Evolutionary conservation across 192 early-diverging fungal species (phyloP), one percentile per base, ranked within the genome.

Genomic region (Mortierella claussenii): DNA sequence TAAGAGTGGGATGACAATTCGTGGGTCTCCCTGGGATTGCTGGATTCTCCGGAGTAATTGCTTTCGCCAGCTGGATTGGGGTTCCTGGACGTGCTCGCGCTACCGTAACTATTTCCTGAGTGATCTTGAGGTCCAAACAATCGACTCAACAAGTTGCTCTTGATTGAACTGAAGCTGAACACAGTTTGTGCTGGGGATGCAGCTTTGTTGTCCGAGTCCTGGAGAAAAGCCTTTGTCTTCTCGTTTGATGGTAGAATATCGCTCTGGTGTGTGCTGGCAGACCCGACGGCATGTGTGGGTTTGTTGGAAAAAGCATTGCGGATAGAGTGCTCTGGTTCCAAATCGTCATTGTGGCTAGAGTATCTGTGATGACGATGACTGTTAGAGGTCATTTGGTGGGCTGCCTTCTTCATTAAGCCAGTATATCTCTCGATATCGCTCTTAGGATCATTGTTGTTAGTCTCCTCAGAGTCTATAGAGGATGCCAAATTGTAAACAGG

Each of bases 81-180:
- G n/a, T n/a, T n/a, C n/a, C n/a, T n/a, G n/a, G n/a, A n/a, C n/a
- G n/a, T n/a, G n/a, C n/a, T n/a, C n/a, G n/a, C n/a, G n/a, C n/a
- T n/a, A n/a, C n/a, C n/a, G n/a, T n/a, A n/a, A n/a, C n/a, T n/a
- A n/a, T n/a, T n/a, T n/a, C n/a, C n/a, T n/a, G n/a, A n/a, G n/a
- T n/a, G n/a, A n/a, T n/a, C n/a, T n/a, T n/a, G n/a, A n/a, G 71
- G 61, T 20, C 64, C 52, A 49, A 66, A 76, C 20, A 76, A 51
- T 8, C 64, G 71, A 36, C 51, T 60, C n/a, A 76, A n/a, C 23
- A 76, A 21, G 42, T 37, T 54, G 20, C 43, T 54, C 43, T 52
- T 75, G 33, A 61, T 18, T 8, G 63, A 66, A 5, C 42, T 28
- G 26, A 75, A 60, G 24, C 54, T 44, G 27, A 64, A 52, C 1